These are phyloP conservation scores for Fraxinus nigra DNA, from an alignment of 305 asterid genomes.

Conservation along the genomic window DNA sequence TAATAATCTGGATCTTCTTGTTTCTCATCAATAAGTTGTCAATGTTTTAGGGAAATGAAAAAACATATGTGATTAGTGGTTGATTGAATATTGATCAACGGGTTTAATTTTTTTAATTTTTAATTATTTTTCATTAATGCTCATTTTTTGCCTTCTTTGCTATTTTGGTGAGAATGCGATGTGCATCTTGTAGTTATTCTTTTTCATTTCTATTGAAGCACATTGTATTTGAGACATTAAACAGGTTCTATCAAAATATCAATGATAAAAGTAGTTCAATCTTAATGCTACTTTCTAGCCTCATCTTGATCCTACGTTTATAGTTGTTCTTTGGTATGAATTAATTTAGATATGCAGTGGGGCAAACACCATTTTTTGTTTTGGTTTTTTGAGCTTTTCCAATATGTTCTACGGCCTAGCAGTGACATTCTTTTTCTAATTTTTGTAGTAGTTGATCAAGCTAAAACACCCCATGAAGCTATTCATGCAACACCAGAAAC, in stretches of 20 bases:
- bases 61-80: background rate
- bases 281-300: background rate
- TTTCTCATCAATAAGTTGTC: background rate
- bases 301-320: background rate
- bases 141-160: background rate
- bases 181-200: background rate
- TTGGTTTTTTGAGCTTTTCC: background rate
- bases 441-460: constrained; percentile 30
- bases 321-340: background rate
- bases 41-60: background rate
- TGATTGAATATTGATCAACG: background rate
- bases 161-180: background rate
- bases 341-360: background rate
- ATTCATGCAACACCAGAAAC: constrained; percentile 29
- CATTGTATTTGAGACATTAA: background rate
- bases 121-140: background rate
- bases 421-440: background rate
- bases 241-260: background rate
- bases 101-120: background rate
- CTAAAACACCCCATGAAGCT: constrained; percentile 21
- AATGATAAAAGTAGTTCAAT: background rate
- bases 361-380: background rate
- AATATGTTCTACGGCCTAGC: background rate
- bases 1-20: background rate
- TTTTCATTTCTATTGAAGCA: background rate